Evolutionary conservation across 257 asterid species (phyloP).

Genomic region (Asclepias syriaca): DNA sequence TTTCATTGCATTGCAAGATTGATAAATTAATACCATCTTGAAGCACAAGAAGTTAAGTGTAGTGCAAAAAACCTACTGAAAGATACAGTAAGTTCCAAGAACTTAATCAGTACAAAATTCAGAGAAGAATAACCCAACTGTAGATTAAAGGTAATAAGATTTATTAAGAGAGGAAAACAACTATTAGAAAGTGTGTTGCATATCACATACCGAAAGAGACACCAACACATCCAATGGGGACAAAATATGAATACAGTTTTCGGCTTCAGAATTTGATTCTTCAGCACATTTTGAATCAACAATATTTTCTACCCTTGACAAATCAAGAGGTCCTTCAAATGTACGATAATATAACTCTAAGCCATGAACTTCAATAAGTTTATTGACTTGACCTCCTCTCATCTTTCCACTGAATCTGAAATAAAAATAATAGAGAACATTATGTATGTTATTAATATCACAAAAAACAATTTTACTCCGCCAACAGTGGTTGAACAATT

Average conservation of each 20-base stretch:
- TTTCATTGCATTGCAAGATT: not conserved
- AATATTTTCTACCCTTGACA: slow-evolving; percentile 26
- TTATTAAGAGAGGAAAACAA: not conserved
- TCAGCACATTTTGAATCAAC: slow-evolving; percentile 27
- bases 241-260: slow-evolving; percentile 38
- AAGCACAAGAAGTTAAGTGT: not conserved
- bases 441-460: not conserved
- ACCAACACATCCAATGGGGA: slow-evolving; percentile 61
- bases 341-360: slow-evolving; percentile 68
- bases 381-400: slow-evolving; percentile 84
- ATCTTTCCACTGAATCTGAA: slow-evolving; percentile 55
- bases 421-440: slow-evolving; percentile 15
- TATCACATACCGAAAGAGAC: slow-evolving; percentile 63
- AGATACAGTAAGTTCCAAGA: not conserved
- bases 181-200: slow-evolving; percentile 8
- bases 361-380: slow-evolving; percentile 67
- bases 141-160: not conserved
- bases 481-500: not conserved
- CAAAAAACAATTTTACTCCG: not conserved
- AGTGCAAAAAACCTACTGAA: not conserved
- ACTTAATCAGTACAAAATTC: not conserved
- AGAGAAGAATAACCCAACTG: not conserved
- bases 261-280: slow-evolving; percentile 31
- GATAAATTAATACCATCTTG: not conserved
- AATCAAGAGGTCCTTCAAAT: slow-evolving; percentile 33